Evolutionary conservation across 768 basidiomycete genomes (phyloP).

Genomic region (Trametes sanguinea): DNA sequence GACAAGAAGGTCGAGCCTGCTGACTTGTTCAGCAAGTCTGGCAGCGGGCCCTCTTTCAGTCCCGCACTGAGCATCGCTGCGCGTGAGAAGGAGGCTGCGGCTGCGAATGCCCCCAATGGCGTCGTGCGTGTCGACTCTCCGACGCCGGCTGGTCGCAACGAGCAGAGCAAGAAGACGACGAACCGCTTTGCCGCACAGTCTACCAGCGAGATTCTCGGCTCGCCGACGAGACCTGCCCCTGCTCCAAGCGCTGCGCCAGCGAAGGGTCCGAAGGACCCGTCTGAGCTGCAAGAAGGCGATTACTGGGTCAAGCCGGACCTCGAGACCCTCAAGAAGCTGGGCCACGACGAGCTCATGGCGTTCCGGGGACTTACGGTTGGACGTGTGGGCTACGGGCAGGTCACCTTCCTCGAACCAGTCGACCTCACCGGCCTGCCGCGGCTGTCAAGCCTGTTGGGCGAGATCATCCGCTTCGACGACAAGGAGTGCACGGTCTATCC

Average conservation of each 20-base stretch:
- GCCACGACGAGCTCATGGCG: slow-evolving; percentile 71
- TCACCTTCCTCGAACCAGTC: slow-evolving; percentile 74
- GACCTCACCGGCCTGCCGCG: slow-evolving; percentile 85
- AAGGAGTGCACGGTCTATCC: slow-evolving; percentile 95
- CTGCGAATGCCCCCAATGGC: slow-evolving; percentile 34
- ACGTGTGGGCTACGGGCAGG: slow-evolving; percentile 88
- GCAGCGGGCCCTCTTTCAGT: slow-evolving; percentile 64
- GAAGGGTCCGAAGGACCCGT: slow-evolving; percentile 36
- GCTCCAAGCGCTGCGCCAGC: slow-evolving; percentile 34
- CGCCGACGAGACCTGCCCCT: slow-evolving; percentile 22
- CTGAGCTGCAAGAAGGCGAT: slow-evolving; percentile 75
- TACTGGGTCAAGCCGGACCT: slow-evolving; percentile 90
- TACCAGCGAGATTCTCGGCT: slow-evolving; percentile 28
- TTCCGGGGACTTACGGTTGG: slow-evolving; percentile 83
- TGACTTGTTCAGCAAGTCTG: slow-evolving; percentile 55
- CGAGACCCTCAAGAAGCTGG: slow-evolving; percentile 64
- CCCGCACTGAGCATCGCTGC: slow-evolving; percentile 74
- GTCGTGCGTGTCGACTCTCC: slow-evolving; percentile 28
- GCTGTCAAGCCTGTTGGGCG: slow-evolving; percentile 82
- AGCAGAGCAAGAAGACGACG: slow-evolving; percentile 37
- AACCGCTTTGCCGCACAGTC: slow-evolving; percentile 45
- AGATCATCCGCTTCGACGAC: slow-evolving; percentile 84
- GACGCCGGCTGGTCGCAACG: slow-evolving; percentile 20
- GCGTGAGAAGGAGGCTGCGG: slow-evolving; percentile 67
- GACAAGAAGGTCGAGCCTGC: slow-evolving; percentile 81